Percentiles rank a stretch among this genome's conserved stretches.
Conservation (phyloP, 352 stramenopile genomes). For the Discostella stelligera region DNA sequence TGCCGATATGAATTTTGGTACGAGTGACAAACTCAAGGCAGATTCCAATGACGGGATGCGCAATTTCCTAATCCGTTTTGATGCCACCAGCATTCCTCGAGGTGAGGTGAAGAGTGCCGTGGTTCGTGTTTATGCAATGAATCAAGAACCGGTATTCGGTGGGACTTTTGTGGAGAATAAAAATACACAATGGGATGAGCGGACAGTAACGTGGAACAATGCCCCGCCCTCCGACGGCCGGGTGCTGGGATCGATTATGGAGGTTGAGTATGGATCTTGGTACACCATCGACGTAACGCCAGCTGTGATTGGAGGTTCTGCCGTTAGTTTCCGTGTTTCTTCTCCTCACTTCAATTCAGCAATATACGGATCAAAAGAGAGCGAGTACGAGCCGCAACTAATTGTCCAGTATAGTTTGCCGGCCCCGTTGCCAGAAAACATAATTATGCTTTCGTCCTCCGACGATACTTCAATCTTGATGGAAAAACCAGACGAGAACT, state of each 20-base stretch:
- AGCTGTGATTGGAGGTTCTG: conserved; percentile 37
- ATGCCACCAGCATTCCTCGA: conserved; percentile 31
- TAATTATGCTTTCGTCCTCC: conserved; percentile 32
- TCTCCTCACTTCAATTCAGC: conserved; percentile 40
- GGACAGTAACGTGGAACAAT: conserved; percentile 43
- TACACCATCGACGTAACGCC: conserved; percentile 45
- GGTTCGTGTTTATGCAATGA: conserved; percentile 44
- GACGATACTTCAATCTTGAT: conserved; percentile 49
- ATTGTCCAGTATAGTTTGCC: conserved; percentile 41
- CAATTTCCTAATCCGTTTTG: conserved; percentile 41
- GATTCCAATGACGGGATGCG: conserved; percentile 35
- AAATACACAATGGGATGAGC: conserved; percentile 41
- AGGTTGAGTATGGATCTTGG: conserved; percentile 44
- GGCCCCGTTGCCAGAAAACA: conserved; percentile 32
- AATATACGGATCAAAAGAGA: conserved; percentile 50
- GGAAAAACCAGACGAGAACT: conserved; percentile 36
- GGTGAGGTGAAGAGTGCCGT: conserved; percentile 44
- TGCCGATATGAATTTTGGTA: conserved; percentile 40
- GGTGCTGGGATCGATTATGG: conserved; percentile 31
- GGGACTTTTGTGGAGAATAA: conserved; percentile 41
- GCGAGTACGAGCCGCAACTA: conserved; percentile 33
- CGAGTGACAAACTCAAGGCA: conserved; percentile 16
- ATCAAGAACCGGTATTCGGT: conserved; percentile 37
- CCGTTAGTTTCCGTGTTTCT: conserved; percentile 47
- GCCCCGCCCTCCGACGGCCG: conserved; percentile 29